A percentile compares a stretch with the other conserved stretches of the same genome.
phyloP scores from a whole-genome alignment of 306 rosid species.

The Trifolium pratense region DNA sequence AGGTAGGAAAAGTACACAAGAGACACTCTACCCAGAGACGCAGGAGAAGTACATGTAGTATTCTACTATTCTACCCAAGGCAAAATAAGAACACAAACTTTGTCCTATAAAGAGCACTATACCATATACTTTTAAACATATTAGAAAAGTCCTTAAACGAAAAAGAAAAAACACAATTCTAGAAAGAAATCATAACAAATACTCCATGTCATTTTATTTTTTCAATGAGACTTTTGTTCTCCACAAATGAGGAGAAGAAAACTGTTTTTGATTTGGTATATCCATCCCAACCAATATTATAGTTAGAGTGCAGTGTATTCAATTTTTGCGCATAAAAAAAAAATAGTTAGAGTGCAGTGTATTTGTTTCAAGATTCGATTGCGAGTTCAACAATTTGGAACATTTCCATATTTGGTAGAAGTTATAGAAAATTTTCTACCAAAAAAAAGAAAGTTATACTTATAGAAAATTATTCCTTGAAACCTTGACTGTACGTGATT shows the following conservation, averaged over 20 bases:
- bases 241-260: background rate
- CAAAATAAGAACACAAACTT: no score
- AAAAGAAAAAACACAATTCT: background rate
- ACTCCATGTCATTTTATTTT: background rate
- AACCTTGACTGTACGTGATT: background rate
- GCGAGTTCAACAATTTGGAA: background rate
- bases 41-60: no score
- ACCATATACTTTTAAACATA: background rate
- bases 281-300: background rate
- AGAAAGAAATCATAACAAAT: constrained; percentile 3
- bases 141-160: background rate
- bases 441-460: background rate
- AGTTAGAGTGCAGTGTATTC: background rate
- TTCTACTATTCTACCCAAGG: no score
- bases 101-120: no score
- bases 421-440: background rate
- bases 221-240: background rate
- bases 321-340: no score
- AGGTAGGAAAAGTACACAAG: no score
- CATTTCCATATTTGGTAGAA: background rate
- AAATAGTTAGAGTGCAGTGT: background rate
- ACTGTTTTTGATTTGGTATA: background rate
- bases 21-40: no score
- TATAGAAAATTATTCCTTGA: background rate
- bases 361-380: background rate